A percentile compares a stretch with the other conserved stretches of the same genome.
Conservation (phyloP, 176 grass and related monocot species). For the Aegilops bicornis region DNA sequence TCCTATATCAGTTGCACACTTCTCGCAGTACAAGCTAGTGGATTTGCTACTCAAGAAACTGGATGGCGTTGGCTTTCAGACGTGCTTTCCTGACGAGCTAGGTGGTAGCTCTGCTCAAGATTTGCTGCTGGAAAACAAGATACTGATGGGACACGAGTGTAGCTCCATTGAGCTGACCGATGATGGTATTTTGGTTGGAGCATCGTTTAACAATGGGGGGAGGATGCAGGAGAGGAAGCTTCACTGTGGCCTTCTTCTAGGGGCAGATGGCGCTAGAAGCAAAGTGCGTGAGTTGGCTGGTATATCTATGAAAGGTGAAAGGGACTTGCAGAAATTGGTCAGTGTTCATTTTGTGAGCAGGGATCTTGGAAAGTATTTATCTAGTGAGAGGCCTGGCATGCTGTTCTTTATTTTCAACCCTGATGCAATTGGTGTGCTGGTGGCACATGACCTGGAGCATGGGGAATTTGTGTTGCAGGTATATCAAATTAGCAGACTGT, state of each 20-base stretch:
- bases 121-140: slow-evolving; percentile 50
- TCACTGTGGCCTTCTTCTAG: slow-evolving; percentile 75
- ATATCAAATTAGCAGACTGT: slow-evolving; percentile 15
- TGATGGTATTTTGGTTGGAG: slow-evolving; percentile 58
- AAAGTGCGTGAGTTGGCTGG: slow-evolving; percentile 64
- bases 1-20: slow-evolving; percentile 81
- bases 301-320: slow-evolving; percentile 85
- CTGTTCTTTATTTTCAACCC: slow-evolving; percentile 94
- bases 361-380: slow-evolving; percentile 82
- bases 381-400: slow-evolving; percentile 80
- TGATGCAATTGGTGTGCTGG: slow-evolving; percentile 73
- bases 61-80: slow-evolving; percentile 51
- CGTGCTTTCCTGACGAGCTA: slow-evolving; percentile 46
- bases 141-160: slow-evolving; percentile 88
- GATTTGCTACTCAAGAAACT: slow-evolving; percentile 80
- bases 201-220: slow-evolving; percentile 39
- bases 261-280: slow-evolving; percentile 77
- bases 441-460: slow-evolving; percentile 91
- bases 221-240: slow-evolving; percentile 59
- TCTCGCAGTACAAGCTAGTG: slow-evolving; percentile 88
- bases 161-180: slow-evolving; percentile 53
- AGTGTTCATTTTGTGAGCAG: slow-evolving; percentile 88
- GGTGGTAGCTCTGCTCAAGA: slow-evolving; percentile 29
- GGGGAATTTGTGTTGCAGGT: slow-evolving; percentile 97
- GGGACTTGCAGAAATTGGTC: slow-evolving; percentile 75